These are phyloP conservation scores for Elongisporangium undulatum DNA, from an alignment of 352 stramenopile species.

Conservation along the genomic window DNA sequence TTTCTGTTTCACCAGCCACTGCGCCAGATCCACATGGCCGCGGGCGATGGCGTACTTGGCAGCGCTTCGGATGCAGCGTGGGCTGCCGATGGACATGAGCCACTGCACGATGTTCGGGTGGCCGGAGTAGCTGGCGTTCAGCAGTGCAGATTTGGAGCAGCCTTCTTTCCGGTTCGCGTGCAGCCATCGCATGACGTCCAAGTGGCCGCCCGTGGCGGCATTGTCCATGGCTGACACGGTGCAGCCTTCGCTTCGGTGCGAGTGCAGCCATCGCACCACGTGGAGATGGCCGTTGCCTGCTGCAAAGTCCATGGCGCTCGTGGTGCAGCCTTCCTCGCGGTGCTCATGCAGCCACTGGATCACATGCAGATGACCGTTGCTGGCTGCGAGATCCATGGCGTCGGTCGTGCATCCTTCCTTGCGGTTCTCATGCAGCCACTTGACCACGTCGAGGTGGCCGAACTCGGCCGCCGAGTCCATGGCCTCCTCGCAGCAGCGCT, in stretches of 20 bases:
- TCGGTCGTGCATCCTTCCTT: conserved; percentile 57
- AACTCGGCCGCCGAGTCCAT: conserved; percentile 69
- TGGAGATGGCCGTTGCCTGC: conserved; percentile 49
- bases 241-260: conserved; percentile 40
- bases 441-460: conserved; percentile 48
- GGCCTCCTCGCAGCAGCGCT: conserved; percentile 44
- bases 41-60: background rate
- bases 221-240: conserved; percentile 57
- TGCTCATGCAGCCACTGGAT: conserved; percentile 64
- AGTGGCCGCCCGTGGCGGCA: conserved; percentile 36
- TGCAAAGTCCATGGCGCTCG: conserved; percentile 63
- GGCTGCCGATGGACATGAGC: conserved; percentile 18
- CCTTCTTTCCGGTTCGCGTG: conserved; percentile 48
- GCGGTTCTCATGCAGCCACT: conserved; percentile 46
- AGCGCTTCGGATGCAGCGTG: conserved; percentile 21
- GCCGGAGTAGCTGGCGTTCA: conserved; percentile 50
- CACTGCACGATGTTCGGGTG: conserved; percentile 54
- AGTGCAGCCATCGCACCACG: conserved; percentile 59
- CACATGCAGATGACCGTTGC: conserved; percentile 43
- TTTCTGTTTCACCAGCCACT: background rate
- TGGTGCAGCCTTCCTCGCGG: conserved; percentile 49
- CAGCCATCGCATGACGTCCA: conserved; percentile 47
- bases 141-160: conserved; percentile 63
- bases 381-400: conserved; percentile 60
- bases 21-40: background rate